Evolutionary conservation across 352 stramenopile species (phyloP).

Genomic region (Pythium myriotylum): DNA sequence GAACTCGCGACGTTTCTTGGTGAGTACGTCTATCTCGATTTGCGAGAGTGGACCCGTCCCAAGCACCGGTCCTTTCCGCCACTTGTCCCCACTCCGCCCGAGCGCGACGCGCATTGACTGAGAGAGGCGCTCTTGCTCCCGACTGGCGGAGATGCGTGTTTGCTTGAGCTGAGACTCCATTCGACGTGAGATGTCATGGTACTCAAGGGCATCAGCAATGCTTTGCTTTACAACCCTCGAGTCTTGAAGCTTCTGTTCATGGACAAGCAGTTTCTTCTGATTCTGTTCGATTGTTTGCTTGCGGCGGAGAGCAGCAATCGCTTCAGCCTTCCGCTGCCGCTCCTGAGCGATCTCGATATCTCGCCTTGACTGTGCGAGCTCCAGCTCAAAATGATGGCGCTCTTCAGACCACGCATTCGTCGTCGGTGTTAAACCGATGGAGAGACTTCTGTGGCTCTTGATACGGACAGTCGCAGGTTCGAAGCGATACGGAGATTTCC

Average conservation of each 20-base stretch:
- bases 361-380: constrained; percentile 46
- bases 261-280: constrained; percentile 41
- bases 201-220: constrained; percentile 58
- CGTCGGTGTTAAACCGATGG: not conserved
- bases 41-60: constrained; percentile 49
- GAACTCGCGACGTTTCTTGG: not conserved
- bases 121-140: constrained; percentile 48
- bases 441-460: constrained; percentile 4
- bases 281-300: constrained; percentile 44
- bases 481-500: constrained; percentile 23
- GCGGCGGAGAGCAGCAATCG: constrained; percentile 40
- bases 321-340: constrained; percentile 40
- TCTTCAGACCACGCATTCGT: constrained; percentile 51
- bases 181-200: constrained; percentile 41
- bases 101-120: constrained; percentile 34
- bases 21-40: constrained; percentile 41
- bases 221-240: constrained; percentile 40
- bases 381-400: constrained; percentile 36
- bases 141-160: constrained; percentile 39
- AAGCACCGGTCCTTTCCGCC: constrained; percentile 37
- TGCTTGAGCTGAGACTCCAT: constrained; percentile 49
- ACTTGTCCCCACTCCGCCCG: constrained; percentile 34
- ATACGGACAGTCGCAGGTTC: constrained; percentile 35
- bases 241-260: constrained; percentile 35
- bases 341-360: constrained; percentile 42